Percentiles rank a stretch among this genome's conserved stretches.
phyloP scores from a whole-genome alignment of 768 basidiomycete species.

The Xerocomellus dryophilus region DNA sequence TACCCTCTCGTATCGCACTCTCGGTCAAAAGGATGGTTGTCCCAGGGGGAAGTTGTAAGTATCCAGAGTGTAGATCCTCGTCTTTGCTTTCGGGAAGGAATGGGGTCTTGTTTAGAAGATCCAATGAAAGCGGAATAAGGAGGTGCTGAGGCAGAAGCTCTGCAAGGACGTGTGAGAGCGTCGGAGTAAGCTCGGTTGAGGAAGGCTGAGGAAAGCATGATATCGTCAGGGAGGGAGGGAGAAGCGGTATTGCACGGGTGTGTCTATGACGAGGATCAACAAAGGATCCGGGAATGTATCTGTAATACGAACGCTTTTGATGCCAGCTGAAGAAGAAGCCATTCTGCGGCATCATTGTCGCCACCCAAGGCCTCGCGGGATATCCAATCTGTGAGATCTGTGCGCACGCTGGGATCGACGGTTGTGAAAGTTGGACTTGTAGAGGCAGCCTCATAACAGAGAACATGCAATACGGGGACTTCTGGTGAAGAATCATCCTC shows the following conservation, averaged over 20 bases:
- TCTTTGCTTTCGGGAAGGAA: conserved; percentile 68
- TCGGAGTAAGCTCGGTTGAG: conserved; percentile 34
- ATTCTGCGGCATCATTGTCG: conserved; percentile 69
- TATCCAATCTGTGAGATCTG: conserved; percentile 69
- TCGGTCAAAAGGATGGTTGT: conserved; percentile 64
- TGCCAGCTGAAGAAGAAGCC: conserved; percentile 60
- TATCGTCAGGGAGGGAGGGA: conserved; percentile 64
- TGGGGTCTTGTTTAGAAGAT: conserved; percentile 51
- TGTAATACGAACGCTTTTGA: conserved; percentile 56
- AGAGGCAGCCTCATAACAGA: conserved; percentile 39
- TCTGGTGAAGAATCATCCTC: conserved; percentile 37
- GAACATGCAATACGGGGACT: conserved; percentile 68
- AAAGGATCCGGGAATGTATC: neutral
- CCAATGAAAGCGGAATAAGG: conserved; percentile 58
- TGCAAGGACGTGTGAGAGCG: conserved; percentile 52
- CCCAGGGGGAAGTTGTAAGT: conserved; percentile 67
- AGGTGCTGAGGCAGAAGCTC: conserved; percentile 57
- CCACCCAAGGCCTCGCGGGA: conserved; percentile 66
- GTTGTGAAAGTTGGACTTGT: neutral
- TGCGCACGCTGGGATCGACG: conserved; percentile 33
- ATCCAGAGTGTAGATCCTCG: conserved; percentile 72
- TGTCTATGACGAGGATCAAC: conserved; percentile 43
- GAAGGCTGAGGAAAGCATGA: conserved; percentile 56
- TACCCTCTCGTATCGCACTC: conserved; percentile 64
- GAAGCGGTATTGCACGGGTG: conserved; percentile 61